phyloP scores from a whole-genome alignment of 495 filamentous ascomycete species.

The Aspergillus heteromorphus region DNA sequence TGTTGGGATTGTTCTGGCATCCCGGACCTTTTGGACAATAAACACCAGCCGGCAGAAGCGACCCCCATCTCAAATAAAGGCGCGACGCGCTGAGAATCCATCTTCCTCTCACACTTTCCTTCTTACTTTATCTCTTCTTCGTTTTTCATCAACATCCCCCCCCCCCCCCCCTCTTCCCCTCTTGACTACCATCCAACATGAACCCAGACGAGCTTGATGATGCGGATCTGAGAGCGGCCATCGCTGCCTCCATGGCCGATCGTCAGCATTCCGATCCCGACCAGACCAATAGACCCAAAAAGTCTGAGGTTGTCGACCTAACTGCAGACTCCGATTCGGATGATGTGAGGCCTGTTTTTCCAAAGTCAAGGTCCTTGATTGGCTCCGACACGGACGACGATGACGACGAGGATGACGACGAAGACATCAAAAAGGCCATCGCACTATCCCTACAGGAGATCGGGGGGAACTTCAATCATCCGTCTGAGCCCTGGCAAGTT shows the following conservation, averaged over 20 bases:
- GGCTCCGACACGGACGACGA: conserved; percentile 26
- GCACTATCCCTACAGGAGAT: conserved; percentile 42
- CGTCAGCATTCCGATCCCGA: conserved; percentile 32
- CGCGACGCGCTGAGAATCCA: background rate
- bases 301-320: conserved; percentile 29
- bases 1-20: background rate
- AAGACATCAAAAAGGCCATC: conserved; percentile 48
- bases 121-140: background rate
- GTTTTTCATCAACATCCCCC: background rate
- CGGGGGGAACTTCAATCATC: background rate
- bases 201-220: conserved; percentile 16
- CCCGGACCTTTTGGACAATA: background rate
- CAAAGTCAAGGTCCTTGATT: conserved; percentile 33
- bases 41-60: background rate
- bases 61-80: background rate
- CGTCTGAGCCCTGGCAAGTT: background rate
- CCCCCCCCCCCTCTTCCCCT: background rate
- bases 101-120: background rate
- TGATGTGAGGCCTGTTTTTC: conserved; percentile 22
- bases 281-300: background rate
- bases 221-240: conserved; percentile 27
- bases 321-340: conserved; percentile 28
- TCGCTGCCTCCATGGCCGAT: conserved; percentile 78
- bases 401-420: conserved; percentile 29
- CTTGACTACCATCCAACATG: conserved; percentile 10